Evolutionary conservation across 768 basidiomycete species (phyloP), one percentile per base, ranked within the genome.

Genomic region (Lentinula guzmanii): DNA sequence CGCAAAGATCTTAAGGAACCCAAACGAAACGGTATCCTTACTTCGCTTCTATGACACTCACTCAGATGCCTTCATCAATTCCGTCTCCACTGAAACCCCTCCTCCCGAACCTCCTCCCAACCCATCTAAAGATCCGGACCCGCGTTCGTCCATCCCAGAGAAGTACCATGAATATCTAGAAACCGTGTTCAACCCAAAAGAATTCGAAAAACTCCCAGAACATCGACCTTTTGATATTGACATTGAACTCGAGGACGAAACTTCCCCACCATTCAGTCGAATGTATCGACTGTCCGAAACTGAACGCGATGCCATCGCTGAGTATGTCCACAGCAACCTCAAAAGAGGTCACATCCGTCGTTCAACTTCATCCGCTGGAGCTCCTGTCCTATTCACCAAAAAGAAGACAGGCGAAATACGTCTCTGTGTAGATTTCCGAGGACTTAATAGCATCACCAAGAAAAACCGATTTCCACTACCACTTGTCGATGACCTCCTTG

Each of bases 401-500:
- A 70, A 72, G 52, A 69, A 70, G 61, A 60, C 63, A 28, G 67
- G 70, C 16, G 63, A 58, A 2, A 60, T 70, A 16, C 54, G 65
- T 2, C 65, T 71, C 33, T 73, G 70, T 50, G 60, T 70, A 15
- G 59, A 73, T 33, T 72, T 64, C 34, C 46, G 61, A 18, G 62
- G 62, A 51, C 58, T 65, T 34, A 28, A 63, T 54, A 10, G 42
- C 13, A 58, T 64, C 9, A 76, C 71, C 0, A 70, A 67, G 52
- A 76, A 75, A 59, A 67, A 76, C 39, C 53, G 62, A 0, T 76
- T 74, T 39, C 72, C 72, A 0, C 65, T 77, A 15, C 74, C 74
- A 0, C 68, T 74, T 5, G 63, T 77, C 43, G 18, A 58, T 18
- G 71, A 76, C 35, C 65, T 75, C 0, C 65, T 75, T 13, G 67